Base-by-base conservation (phyloP, 345 rosid genomes). In the Isatis tinctoria region DNA sequence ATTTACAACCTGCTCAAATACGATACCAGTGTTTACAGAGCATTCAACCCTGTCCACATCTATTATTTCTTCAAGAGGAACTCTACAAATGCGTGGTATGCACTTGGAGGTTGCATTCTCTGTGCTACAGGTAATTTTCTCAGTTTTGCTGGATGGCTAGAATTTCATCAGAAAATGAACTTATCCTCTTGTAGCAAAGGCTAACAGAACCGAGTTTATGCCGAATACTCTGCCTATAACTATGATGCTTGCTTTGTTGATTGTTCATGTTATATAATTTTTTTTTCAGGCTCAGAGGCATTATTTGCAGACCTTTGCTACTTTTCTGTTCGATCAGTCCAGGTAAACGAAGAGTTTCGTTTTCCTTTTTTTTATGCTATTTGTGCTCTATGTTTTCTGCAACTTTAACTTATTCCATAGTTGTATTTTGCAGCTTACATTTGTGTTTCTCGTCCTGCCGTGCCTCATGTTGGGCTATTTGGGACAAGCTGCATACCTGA, bases 241-340 rank as follows among this genome's bases (percentile, higher is more conserved):
- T 18, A 44, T 61, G 26, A 10, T 40, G 36, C 52, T 36, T 72
- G 47, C 43, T 44, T 44, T 78, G 33, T 52, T 60, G 26, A 37
- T 14, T 60, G 26, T 27, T 60, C 51, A 39, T 73, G 40, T 48
- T 40, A 41, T 51, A 44, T 80, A 68, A 45, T 24, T 53, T 12
- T 40, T n/a, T n/a, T 64, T 86, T 72, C 81, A 95, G 99, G 99
- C 63, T 92, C 99, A 47, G 99, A 95, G 84, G 99, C 99, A 73
- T 90, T 95, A 87, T 95, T 92, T 83, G 99, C 99, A 69, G 98
- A 95, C 86, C 98, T 95, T 81, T 95, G 99, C 85, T 95, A 95
- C 78, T 92, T 95, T 73, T 85, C 98, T 39, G 99, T 92, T 57
- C 88, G 88, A 76, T 95, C 99, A 44, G 87, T 95, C 75, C 98